phyloP scores from a whole-genome alignment of 148 eudicot species.

The Rhododendron kiyosumense region DNA sequence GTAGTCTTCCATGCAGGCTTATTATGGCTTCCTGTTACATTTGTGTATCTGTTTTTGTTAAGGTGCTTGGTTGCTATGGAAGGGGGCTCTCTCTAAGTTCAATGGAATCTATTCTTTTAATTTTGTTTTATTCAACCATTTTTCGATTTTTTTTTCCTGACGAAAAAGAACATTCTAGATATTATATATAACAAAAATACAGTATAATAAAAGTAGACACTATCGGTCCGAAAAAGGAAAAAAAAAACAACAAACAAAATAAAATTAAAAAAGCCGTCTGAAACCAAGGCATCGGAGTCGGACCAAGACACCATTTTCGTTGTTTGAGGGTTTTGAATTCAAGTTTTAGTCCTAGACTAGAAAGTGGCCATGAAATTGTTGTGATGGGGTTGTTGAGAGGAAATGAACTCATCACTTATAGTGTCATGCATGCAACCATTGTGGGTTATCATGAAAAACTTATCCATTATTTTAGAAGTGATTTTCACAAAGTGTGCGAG shows the following conservation, averaged over 20 bases:
- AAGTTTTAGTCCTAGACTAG: background rate
- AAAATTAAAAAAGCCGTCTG: too few species aligned
- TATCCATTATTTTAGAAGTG: background rate
- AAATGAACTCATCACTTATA: background rate
- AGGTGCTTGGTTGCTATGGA: background rate
- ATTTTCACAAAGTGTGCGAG: background rate
- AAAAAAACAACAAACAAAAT: too few species aligned
- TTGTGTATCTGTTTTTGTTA: background rate
- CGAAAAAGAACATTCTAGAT: too few species aligned
- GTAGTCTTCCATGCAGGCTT: background rate
- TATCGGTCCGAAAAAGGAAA: too few species aligned
- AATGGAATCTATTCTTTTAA: background rate
- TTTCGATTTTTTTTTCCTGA: too few species aligned
- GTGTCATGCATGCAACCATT: background rate
- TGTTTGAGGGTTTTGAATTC: background rate
- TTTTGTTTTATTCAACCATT: too few species aligned
- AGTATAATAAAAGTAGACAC: too few species aligned
- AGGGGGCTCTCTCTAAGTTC: conserved; percentile 2
- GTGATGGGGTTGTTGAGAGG: background rate
- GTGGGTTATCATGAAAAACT: background rate
- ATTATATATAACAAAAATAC: too few species aligned
- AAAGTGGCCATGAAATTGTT: background rate
- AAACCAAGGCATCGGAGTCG: too few species aligned
- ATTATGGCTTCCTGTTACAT: background rate
- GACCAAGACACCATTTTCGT: too few species aligned